Base-by-base conservation (phyloP, 495 filamentous ascomycete species). In the Stereocaulon alpinum region DNA sequence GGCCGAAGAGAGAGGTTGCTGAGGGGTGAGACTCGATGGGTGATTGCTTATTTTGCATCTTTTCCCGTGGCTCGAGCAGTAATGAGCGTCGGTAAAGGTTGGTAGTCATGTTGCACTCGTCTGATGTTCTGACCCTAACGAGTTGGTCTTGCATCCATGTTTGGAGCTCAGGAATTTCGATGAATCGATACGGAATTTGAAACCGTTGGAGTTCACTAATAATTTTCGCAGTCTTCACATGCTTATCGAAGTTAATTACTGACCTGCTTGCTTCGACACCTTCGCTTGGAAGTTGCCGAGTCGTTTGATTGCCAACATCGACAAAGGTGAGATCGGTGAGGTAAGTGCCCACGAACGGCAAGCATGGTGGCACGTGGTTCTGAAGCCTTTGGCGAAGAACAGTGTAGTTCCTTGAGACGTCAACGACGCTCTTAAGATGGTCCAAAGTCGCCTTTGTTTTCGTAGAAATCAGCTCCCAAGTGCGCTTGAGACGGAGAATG, bases 231-330 rank as follows among this genome's bases (percentile, higher is more conserved):
- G 91, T 96, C 68, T 89, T 89, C 68, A 86, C 86, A 68, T 97
- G 88, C 73, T 97, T 99, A 78, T 97, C 93, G 62, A 96, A 99
- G 73, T 99, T 99, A 79, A 99, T 91, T 18, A 96, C 88, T 0
- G 81, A 78, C 70, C 86, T 78, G 37, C 84, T 80, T 6, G 80
- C 77, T n/a, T 77, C 76, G 43, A 61, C 48, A 18, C 63, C 63
- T 20, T 80, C 73, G 11, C 72, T 70, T 57, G 76, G 66, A 59
- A 82, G 64, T 68, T 71, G 65, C 61, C 76, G 67, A 45, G 75
- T 64, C 7, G 87, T 82, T 50, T 87, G 86, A 72, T 99, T 99
- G 59, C 94, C 94, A 60, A 96, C 88, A 68, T 99, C 91, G 22
- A 96, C 86, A 51, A 79, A 79, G 29, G 78, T 81, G 50, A 83